These are phyloP conservation scores for Datura wrightii DNA, from an alignment of 257 asterid species.

Conservation along the genomic window DNA sequence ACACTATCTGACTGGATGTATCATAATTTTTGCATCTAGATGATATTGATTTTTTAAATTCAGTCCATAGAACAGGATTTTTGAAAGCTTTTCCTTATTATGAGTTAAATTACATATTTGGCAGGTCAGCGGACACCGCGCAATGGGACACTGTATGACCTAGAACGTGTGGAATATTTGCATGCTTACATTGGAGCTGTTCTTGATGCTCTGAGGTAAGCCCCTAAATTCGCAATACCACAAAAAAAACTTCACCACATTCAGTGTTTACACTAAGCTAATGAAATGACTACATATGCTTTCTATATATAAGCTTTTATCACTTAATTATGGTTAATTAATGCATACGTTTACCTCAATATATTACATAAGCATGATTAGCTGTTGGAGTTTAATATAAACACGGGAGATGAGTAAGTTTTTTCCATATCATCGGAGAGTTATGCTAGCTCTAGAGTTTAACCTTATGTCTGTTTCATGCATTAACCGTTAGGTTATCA, in stretches of 20 bases:
- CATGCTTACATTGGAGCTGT: constrained; percentile 38
- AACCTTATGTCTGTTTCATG: background rate
- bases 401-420: background rate
- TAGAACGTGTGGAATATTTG: constrained; percentile 32
- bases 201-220: constrained; percentile 44
- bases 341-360: no score
- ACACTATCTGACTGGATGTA: background rate
- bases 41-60: background rate
- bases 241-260: background rate
- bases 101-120: background rate
- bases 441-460: background rate
- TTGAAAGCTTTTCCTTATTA: background rate
- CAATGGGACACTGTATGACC: constrained; percentile 35
- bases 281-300: background rate
- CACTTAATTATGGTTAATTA: no score
- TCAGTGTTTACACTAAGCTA: background rate
- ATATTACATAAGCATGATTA: no score
- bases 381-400: background rate
- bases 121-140: constrained; percentile 25
- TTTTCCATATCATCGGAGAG: background rate
- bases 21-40: background rate
- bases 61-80: background rate
- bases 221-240: background rate
- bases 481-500: background rate
- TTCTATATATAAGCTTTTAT: background rate